Evolutionary conservation across 331 rosid species (phyloP), one percentile per base, ranked within the genome.

Genomic region (Quercus phellos): DNA sequence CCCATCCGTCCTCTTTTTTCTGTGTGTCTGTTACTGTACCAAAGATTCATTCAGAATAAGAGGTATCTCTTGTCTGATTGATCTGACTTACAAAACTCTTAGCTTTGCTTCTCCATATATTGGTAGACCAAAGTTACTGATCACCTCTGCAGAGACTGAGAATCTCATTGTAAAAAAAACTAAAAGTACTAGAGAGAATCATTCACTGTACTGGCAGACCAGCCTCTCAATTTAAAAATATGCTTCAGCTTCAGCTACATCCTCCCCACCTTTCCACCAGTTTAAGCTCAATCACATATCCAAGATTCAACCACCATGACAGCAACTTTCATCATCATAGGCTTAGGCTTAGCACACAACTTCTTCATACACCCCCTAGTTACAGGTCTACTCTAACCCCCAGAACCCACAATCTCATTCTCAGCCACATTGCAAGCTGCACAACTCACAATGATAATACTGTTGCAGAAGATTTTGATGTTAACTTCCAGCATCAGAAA

Each of bases 231-330:
- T 0, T 58, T 16, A 32, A 64, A 32, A 73, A 27, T 4, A 77
- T 84, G 88, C 72, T 69, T 53, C 78, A 32, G 12, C 26, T 68
- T 30, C 80, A 32, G 5, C 77, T 68, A 60, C 67, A 64, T 55
- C 79, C 56, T 78, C 69, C 77, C n/a, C 66, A 56, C 12, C 72
- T 46, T 2, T 77, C 81, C 72, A 56, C 16, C 75, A 69, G 61
- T 8, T 38, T 2, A 38, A 38, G 0, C 11, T 66, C 24, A 19
- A 22, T 76, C 19, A 17, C 73, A 50, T 61, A 51, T 53, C 75
- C 74, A 16, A 77, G 38, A 55, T 5, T 27, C 38, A 53, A 16
- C 6, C 11, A 46, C 6, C 19, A 54, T 16, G 54, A 24, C 22
- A 6, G 5, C 9, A 6, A 63, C 56, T 63, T 55, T 63, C 73